phyloP scores from a whole-genome alignment of 495 filamentous ascomycete species.

The Aspergillus nidulans region DNA sequence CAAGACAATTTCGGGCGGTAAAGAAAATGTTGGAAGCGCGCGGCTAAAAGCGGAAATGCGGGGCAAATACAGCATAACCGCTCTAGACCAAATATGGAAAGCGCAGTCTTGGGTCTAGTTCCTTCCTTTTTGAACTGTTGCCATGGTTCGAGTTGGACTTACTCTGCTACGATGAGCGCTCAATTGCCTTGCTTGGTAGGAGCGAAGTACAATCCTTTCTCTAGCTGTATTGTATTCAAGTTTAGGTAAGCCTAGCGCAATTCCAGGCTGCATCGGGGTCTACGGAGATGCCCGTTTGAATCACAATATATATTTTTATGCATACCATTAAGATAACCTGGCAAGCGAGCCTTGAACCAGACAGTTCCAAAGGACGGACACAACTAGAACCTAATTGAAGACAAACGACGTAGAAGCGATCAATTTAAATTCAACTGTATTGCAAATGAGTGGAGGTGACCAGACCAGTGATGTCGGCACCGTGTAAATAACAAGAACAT shows the following conservation, averaged over 20 bases:
- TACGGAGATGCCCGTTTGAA: too few species aligned
- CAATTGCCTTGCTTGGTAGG: background rate
- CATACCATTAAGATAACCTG: conserved; percentile 2
- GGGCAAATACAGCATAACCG: background rate
- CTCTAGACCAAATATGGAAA: conserved; percentile 8
- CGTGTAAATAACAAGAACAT: conserved; percentile 2
- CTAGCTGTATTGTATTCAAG: too few species aligned
- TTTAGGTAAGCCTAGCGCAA: too few species aligned
- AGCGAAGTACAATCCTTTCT: too few species aligned
- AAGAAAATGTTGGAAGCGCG: conserved; percentile 15
- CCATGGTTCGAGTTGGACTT: background rate
- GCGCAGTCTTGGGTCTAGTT: background rate
- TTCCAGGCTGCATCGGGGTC: too few species aligned
- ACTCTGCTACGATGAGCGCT: too few species aligned
- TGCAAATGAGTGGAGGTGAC: conserved; percentile 21
- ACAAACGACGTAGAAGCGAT: conserved; percentile 4
- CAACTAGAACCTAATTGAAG: background rate
- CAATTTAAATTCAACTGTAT: conserved; percentile 14
- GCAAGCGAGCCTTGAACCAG: conserved; percentile 4
- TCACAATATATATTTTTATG: conserved; percentile 20
- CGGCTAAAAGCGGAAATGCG: conserved; percentile 15
- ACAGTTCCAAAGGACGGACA: conserved; percentile 8
- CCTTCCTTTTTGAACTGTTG: background rate
- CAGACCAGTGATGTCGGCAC: conserved; percentile 10
- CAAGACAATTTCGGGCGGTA: background rate